These are phyloP conservation scores for Trypanosoma lewisi DNA, from an alignment of 208 protist species.

Conservation along the genomic window DNA sequence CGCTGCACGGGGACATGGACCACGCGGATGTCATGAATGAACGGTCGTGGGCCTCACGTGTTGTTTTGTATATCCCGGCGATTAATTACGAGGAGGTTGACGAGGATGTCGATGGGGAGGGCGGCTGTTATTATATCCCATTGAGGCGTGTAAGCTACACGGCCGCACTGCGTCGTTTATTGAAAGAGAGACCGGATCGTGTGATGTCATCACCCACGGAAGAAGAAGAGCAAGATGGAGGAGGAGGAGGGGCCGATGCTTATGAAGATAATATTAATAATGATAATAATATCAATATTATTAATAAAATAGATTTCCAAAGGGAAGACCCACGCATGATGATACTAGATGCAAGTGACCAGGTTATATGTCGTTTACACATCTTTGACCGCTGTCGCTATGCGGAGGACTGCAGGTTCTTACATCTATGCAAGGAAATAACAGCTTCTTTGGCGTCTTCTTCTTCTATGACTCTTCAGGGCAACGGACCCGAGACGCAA, in stretches of 20 bases:
- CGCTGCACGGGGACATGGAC: constrained; percentile 53
- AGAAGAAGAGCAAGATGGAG: constrained; percentile 12
- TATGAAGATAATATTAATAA: neutral
- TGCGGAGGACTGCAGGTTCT: constrained; percentile 78
- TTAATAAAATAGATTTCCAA: neutral
- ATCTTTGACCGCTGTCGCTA: constrained; percentile 70
- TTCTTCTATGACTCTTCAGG: neutral
- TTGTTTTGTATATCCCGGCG: constrained; percentile 9
- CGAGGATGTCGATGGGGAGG: no score
- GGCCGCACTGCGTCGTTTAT: constrained; percentile 41
- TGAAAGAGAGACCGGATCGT: constrained; percentile 30
- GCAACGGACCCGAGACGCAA: neutral
- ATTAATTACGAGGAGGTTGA: constrained; percentile 5
- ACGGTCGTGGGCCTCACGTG: constrained; percentile 10
- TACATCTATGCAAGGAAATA: constrained; percentile 77
- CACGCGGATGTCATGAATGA: constrained; percentile 1
- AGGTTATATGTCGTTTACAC: constrained; percentile 61
- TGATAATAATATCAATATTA: neutral
- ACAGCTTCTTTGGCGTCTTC: no score
- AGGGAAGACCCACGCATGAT: neutral
- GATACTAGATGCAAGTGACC: constrained; percentile 15
- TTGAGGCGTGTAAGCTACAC: constrained; percentile 69
- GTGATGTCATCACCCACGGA: constrained; percentile 29
- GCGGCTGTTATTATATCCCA: constrained; percentile 36
- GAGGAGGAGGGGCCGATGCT: no score